These are phyloP conservation scores for Yamadazyma laniorum DNA, from an alignment of 805 yeast genomes.

Conservation along the genomic window DNA sequence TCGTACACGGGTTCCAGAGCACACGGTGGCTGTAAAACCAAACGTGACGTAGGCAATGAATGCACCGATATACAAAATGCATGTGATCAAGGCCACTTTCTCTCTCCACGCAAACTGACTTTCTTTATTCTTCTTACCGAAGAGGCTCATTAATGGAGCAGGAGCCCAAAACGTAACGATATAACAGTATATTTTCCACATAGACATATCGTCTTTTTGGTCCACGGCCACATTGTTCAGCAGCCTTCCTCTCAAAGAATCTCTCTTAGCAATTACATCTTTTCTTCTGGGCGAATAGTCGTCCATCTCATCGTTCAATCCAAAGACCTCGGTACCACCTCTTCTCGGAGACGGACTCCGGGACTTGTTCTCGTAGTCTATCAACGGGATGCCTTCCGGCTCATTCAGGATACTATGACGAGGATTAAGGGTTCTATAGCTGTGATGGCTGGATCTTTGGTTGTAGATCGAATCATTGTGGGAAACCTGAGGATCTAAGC, in stretches of 20 bases:
- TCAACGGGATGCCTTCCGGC: conserved; percentile 44
- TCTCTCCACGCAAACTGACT: conserved; percentile 98
- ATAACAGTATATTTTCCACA: conserved; percentile 85
- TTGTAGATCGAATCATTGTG: conserved; percentile 6
- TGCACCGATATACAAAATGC: conserved; percentile 72
- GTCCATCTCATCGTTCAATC: conserved; percentile 55
- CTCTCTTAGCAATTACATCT: conserved; percentile 22
- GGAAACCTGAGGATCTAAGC: conserved; percentile 53
- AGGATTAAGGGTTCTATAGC: conserved; percentile 8
- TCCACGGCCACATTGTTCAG: conserved; percentile 15
- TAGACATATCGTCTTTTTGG: conserved; percentile 28
- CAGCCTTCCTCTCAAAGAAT: conserved; percentile 4
- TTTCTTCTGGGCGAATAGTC: conserved; percentile 29
- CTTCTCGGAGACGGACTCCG: conserved; percentile 11
- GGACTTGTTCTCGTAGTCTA: conserved; percentile 27
- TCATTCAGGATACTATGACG: conserved; percentile 3
- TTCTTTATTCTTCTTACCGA: conserved; percentile 75
- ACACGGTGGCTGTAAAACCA: conserved; percentile 86
- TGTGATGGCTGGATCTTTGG: conserved; percentile 13
- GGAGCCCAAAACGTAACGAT: conserved; percentile 92
- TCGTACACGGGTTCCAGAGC: conserved; percentile 47
- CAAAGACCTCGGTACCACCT: conserved; percentile 53
- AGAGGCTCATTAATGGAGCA: conserved; percentile 60
- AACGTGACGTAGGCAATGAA: conserved; percentile 84
- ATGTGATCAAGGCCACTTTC: conserved; percentile 78